Evolutionary conservation across 2,329 filamentous ascomycete genomes (phyloP).

Genomic region (Aureobasidium subglaciale): DNA sequence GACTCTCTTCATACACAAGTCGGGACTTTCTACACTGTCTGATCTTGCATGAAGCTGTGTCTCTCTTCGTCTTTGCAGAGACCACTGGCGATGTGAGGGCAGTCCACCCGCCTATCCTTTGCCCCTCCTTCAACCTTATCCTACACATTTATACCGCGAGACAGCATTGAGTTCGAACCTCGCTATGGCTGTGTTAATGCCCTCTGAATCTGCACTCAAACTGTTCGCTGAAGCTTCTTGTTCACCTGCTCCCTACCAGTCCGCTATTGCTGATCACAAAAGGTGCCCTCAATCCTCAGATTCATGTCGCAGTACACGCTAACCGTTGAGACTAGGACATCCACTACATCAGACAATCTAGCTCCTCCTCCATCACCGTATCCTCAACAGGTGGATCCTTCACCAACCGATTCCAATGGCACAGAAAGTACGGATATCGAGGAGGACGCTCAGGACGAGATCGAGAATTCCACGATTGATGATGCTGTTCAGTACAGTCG

Average conservation of each 20-base stretch:
- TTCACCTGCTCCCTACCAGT: slow-evolving; percentile 40
- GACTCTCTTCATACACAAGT: no score
- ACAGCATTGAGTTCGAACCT: not conserved
- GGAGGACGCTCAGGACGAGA: slow-evolving; percentile 62
- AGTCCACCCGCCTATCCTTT: not conserved
- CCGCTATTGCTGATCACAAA: slow-evolving; percentile 31
- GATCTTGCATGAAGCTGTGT: not conserved
- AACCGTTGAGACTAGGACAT: not conserved
- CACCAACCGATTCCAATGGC: slow-evolving; percentile 77
- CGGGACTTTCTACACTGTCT: no score
- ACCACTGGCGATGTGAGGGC: not conserved
- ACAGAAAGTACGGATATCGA: slow-evolving; percentile 81
- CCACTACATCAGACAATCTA: slow-evolving; percentile 29
- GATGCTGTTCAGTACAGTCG: slow-evolving; percentile 21
- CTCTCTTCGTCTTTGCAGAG: not conserved
- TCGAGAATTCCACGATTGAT: not conserved
- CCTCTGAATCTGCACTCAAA: slow-evolving; percentile 42
- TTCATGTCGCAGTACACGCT: not conserved
- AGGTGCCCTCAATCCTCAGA: slow-evolving; percentile 32
- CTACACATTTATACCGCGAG: not conserved
- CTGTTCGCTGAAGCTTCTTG: slow-evolving; percentile 46
- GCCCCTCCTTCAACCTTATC: not conserved
- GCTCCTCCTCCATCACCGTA: slow-evolving; percentile 45
- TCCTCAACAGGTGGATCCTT: slow-evolving; percentile 65
- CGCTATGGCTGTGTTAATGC: slow-evolving; percentile 28